phyloP scores from a whole-genome alignment of 2,329 filamentous ascomycete species.

The Alternaria novae-zelandiae region DNA sequence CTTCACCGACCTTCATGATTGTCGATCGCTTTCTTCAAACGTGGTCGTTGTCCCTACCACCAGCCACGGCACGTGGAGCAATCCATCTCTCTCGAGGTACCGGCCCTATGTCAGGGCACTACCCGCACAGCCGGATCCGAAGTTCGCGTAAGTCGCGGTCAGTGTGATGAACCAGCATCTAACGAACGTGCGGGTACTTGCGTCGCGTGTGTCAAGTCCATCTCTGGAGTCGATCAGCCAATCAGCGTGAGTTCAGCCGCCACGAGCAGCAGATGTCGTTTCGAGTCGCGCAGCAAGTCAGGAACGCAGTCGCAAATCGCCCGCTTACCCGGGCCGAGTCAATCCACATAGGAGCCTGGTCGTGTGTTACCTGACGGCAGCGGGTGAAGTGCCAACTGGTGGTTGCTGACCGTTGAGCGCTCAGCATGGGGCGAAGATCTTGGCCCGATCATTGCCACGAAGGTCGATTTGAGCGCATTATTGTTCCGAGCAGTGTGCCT shows the following conservation, averaged over 20 bases:
- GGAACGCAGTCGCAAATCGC: background rate
- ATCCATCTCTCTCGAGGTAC: background rate
- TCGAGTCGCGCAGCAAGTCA: background rate
- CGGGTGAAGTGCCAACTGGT: constrained; percentile 4
- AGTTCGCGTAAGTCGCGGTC: constrained; percentile 1
- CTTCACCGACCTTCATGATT: background rate
- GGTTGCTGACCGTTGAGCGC: constrained; percentile 1
- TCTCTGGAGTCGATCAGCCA: background rate
- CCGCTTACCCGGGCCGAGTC: background rate
- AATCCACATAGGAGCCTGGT: background rate
- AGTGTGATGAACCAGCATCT: background rate
- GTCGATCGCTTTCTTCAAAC: background rate
- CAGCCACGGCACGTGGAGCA: background rate
- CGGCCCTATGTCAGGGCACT: background rate
- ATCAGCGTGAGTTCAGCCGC: background rate
- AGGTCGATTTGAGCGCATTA: constrained; percentile 2
- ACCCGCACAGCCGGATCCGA: background rate
- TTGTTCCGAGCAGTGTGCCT: background rate
- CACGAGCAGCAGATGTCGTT: constrained; percentile 6
- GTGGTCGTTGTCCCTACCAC: background rate
- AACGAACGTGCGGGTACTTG: constrained; percentile 9
- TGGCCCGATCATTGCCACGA: background rate
- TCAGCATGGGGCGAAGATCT: background rate
- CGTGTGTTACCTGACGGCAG: constrained; percentile 2
- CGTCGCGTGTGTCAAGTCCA: background rate